Conservation (phyloP, 495 filamentous ascomycete genomes). For the Viridothelium virens region DNA sequence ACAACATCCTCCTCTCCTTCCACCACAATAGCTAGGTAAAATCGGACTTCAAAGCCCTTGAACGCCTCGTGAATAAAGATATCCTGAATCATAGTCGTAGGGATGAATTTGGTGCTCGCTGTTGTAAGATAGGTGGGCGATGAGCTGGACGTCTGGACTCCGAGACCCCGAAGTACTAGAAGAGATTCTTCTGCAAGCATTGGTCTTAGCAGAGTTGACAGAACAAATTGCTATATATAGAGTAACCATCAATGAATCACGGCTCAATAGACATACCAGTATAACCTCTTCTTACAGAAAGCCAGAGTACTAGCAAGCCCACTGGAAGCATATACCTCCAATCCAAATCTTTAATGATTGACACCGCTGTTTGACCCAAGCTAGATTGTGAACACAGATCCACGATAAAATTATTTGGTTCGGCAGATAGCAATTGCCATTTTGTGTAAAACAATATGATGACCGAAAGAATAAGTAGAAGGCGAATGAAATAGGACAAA, state of each 20-base stretch:
- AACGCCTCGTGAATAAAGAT: slow-evolving; percentile 95
- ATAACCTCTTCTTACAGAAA: slow-evolving; percentile 24
- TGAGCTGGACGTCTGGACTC: slow-evolving; percentile 77
- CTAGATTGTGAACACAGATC: slow-evolving; percentile 9
- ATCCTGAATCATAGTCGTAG: slow-evolving; percentile 82
- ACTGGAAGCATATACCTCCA: slow-evolving; percentile 26
- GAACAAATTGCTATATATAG: not conserved
- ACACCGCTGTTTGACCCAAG: slow-evolving; percentile 4
- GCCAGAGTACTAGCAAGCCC: slow-evolving; percentile 16
- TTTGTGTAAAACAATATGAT: not conserved
- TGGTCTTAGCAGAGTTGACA: not conserved
- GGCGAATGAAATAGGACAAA: slow-evolving; percentile 11
- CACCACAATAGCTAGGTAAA: slow-evolving; percentile 84
- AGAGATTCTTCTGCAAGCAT: slow-evolving; percentile 63
- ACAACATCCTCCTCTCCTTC: slow-evolving; percentile 82
- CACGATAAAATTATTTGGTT: not conserved
- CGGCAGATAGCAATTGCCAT: not conserved
- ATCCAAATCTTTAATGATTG: slow-evolving; percentile 1
- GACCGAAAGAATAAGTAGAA: not conserved
- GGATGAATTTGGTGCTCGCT: slow-evolving; percentile 79
- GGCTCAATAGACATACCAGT: slow-evolving; percentile 20
- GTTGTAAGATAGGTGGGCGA: slow-evolving; percentile 55
- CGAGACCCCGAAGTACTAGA: slow-evolving; percentile 78
- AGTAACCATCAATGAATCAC: not conserved
- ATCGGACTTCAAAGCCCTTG: slow-evolving; percentile 81